A percentile compares a stretch with the other conserved stretches of the same genome.
phyloP scores from a whole-genome alignment of 2,329 filamentous ascomycete genomes.

The Cordyceps fumosorosea region DNA sequence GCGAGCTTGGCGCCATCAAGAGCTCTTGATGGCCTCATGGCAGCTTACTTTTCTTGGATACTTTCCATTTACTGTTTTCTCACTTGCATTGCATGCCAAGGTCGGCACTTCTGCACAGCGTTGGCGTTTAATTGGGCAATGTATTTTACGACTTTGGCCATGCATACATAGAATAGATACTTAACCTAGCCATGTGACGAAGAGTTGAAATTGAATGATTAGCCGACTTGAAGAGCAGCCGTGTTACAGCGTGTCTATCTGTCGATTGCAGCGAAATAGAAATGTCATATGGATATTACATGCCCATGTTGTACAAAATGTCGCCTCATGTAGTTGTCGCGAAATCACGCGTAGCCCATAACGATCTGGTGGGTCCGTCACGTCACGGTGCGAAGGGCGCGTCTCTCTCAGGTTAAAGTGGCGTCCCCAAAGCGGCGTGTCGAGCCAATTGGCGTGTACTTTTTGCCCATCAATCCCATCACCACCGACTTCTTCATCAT shows the following conservation, averaged over 20 bases:
- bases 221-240: background rate
- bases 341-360: constrained; percentile 9
- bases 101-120: constrained; percentile 24
- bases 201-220: background rate
- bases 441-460: constrained; percentile 5
- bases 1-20: constrained; percentile 42
- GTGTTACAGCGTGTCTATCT: background rate
- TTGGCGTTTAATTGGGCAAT: constrained; percentile 23
- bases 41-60: constrained; percentile 12
- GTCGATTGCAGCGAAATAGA: too few relatives aligned
- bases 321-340: background rate
- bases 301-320: background rate
- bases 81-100: background rate
- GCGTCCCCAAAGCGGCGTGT: background rate
- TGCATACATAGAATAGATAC: background rate
- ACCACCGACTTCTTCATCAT: background rate
- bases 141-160: background rate
- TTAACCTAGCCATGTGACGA: background rate
- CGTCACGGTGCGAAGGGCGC: constrained; percentile 13
- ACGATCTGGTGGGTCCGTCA: constrained; percentile 9
- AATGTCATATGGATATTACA: background rate
- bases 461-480: background rate
- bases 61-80: constrained; percentile 11
- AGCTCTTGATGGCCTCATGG: background rate
- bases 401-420: constrained; percentile 8